phyloP scores from a whole-genome alignment of 139 green algal genomes.

The Astrephomene gubernaculifera region DNA sequence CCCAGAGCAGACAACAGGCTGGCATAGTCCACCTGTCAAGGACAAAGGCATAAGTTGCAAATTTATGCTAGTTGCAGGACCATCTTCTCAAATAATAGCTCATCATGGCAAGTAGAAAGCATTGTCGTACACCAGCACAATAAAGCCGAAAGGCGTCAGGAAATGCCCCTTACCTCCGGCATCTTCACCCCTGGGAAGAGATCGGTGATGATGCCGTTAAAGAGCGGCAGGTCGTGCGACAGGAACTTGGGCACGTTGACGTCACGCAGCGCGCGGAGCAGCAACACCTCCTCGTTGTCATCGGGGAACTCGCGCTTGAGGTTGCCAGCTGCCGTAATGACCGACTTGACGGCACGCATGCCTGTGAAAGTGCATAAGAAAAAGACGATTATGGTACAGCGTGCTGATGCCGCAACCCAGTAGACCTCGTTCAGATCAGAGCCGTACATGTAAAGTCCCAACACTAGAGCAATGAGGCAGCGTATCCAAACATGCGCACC shows the following conservation, averaged over 20 bases:
- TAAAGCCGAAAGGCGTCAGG: too few species aligned
- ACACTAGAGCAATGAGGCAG: not conserved
- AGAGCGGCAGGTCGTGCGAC: constrained; percentile 79
- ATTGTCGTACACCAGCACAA: too few species aligned
- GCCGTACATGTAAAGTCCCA: too few species aligned
- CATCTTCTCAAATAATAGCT: too few species aligned
- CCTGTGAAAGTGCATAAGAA: constrained; percentile 20
- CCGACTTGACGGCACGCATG: constrained; percentile 87
- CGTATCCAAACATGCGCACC: not conserved
- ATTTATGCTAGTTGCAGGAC: too few species aligned
- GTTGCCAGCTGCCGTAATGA: constrained; percentile 87
- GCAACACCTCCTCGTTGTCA: constrained; percentile 77
- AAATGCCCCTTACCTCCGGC: constrained; percentile 29
- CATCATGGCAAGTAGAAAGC: too few species aligned
- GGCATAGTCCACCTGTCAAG: constrained; percentile 70
- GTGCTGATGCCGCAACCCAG: too few species aligned
- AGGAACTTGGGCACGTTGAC: constrained; percentile 88
- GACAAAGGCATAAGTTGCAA: too few species aligned
- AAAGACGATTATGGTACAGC: not conserved
- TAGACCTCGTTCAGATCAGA: too few species aligned
- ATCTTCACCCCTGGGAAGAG: constrained; percentile 74
- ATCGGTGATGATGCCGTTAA: constrained; percentile 82
- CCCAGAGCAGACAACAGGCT: constrained; percentile 61
- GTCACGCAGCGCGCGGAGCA: constrained; percentile 78
- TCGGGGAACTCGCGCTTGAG: constrained; percentile 81